Evolutionary conservation across 225 moss, liverwort and hornwort species (phyloP).

Genomic region (Climacium dendroides): DNA sequence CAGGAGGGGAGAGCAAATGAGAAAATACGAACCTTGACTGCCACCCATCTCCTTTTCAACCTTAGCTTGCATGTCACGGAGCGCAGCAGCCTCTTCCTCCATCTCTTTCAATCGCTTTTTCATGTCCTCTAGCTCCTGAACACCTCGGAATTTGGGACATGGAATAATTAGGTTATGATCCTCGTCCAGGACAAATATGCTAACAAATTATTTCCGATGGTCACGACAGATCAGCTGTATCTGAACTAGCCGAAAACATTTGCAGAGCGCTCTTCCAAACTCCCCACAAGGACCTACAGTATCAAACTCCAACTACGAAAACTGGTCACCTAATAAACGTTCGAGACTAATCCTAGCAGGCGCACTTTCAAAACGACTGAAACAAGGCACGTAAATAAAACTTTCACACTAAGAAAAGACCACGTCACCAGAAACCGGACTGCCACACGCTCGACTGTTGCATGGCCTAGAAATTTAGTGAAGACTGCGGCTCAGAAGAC

Average conservation of each 20-base stretch:
- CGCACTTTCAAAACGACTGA: neutral
- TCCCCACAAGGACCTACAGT: too few species aligned
- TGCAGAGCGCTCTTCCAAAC: neutral
- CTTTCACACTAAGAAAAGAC: neutral
- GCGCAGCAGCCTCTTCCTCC: slow-evolving; percentile 33
- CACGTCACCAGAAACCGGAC: neutral
- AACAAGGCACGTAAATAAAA: neutral
- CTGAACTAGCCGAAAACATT: neutral
- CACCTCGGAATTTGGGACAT: neutral
- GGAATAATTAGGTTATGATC: neutral
- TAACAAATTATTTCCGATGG: neutral
- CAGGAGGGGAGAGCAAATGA: neutral
- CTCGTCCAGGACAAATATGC: neutral
- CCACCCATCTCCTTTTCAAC: slow-evolving; percentile 42
- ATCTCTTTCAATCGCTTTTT: slow-evolving; percentile 33
- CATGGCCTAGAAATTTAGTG: neutral
- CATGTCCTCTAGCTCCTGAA: slow-evolving; percentile 86
- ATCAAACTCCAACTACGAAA: neutral
- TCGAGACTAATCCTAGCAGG: neutral
- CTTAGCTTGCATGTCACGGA: slow-evolving; percentile 35
- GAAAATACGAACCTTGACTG: slow-evolving; percentile 22
- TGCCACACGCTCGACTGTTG: neutral
- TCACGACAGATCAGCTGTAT: neutral
- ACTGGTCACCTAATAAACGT: neutral
- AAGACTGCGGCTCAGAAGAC: neutral